Evolutionary conservation across 305 asterid genomes (phyloP).

Genomic region (Fraxinus sp.): DNA sequence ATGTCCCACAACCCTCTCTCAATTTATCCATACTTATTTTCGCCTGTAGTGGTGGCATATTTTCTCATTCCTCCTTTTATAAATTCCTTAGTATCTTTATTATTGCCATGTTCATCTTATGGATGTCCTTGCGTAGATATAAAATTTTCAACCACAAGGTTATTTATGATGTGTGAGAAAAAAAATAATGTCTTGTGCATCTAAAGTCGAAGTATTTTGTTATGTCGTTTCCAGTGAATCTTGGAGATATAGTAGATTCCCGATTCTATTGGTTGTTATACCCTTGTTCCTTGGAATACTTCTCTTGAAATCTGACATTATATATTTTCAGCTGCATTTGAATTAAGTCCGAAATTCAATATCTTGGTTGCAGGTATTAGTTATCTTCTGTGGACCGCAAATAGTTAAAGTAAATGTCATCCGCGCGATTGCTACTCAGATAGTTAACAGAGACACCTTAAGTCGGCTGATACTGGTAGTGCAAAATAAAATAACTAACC

Average conservation of each 20-base stretch:
- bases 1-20: background rate
- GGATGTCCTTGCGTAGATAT: background rate
- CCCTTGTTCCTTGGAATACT: background rate
- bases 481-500: slow-evolving; percentile 64
- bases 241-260: background rate
- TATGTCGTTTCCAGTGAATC: background rate
- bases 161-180: background rate
- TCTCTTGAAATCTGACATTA: slow-evolving; percentile 10
- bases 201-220: background rate
- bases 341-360: slow-evolving; percentile 14
- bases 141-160: background rate
- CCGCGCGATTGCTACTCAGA: slow-evolving; percentile 46
- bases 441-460: slow-evolving; percentile 51
- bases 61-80: background rate
- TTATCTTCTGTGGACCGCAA: slow-evolving; percentile 51
- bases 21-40: background rate
- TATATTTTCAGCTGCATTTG: slow-evolving; percentile 6
- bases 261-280: background rate
- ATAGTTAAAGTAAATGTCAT: slow-evolving; percentile 53
- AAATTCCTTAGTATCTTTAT: background rate
- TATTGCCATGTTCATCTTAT: background rate
- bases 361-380: slow-evolving; percentile 56
- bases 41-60: background rate
- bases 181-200: background rate
- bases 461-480: slow-evolving; percentile 61